Evolutionary conservation across 331 rosid genomes (phyloP), one percentile per base, ranked within the genome.

Genomic region (Stylosanthes scabra): DNA sequence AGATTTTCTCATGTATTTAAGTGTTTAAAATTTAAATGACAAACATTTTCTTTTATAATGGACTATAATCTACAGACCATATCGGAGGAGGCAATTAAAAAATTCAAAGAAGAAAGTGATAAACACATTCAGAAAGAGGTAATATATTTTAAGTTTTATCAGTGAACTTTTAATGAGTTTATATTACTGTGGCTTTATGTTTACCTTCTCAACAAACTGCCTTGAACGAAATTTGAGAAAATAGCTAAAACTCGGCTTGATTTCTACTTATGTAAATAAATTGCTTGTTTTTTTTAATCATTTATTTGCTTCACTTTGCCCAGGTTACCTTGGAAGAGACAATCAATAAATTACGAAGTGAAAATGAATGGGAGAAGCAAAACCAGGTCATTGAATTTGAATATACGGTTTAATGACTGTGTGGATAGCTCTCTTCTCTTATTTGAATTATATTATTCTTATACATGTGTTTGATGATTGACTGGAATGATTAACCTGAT

Each of bases 301-400:
- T 42, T 57, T 68, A 52, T 46, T 77, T 59, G 50, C 73, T 58
- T 78, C 45, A 63, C 42, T 81, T 68, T 47, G 9, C 11, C 63
- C 82, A 91, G 95, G 84, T 68, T 76, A 14, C 74, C 25, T 72
- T 84, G 67, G 88, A 89, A 81, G 91, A 83, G 83, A 68, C 66
- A 52, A 73, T 82, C 63, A 85, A 64, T 52, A 68, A 76, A 37
- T 74, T 90, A 44, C 81, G 20, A 56, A 65, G 40, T 54, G 86
- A 88, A 66, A 82, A 58, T 10, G 88, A 71, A 70, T 40, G 72
- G 59, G 83, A 74, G 70, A 62, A 29, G 31, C 84, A 78, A 59
- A 78, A 78, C 37, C 81, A 82, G 88, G 88, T 88, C 72, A 42
- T 46, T 63, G 10, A 62, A 8, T 78, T 64, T 68, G 72, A 52